These are phyloP conservation scores for Sordaria brevicollis DNA, from an alignment of 495 filamentous ascomycete species.

Conservation along the genomic window DNA sequence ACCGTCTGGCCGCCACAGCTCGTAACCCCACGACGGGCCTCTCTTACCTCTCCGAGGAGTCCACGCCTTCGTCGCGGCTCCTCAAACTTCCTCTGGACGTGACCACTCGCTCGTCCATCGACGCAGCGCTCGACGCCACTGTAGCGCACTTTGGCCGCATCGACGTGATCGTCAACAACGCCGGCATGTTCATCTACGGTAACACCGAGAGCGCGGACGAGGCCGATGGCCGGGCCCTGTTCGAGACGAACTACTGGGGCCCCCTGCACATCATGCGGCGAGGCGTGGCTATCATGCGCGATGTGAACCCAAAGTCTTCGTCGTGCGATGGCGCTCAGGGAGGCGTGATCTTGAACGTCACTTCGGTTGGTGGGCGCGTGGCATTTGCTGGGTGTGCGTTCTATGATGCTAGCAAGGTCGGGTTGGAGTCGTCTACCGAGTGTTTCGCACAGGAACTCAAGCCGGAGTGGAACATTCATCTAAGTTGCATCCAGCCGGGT, in stretches of 20 bases:
- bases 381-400: slow-evolving; percentile 37
- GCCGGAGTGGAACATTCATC: slow-evolving; percentile 41
- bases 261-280: slow-evolving; percentile 33
- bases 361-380: slow-evolving; percentile 39
- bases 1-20: slow-evolving; percentile 41
- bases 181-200: slow-evolving; percentile 38
- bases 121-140: slow-evolving; percentile 26
- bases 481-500: slow-evolving; percentile 40
- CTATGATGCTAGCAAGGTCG: slow-evolving; percentile 48
- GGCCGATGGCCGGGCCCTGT: slow-evolving; percentile 24
- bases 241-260: slow-evolving; percentile 49
- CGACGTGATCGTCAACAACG: slow-evolving; percentile 49
- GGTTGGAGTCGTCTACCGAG: slow-evolving; percentile 47
- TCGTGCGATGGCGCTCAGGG: slow-evolving; percentile 20
- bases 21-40: slow-evolving; percentile 24
- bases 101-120: slow-evolving; percentile 27
- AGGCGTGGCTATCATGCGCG: slow-evolving; percentile 38
- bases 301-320: slow-evolving; percentile 21
- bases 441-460: slow-evolving; percentile 38
- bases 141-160: slow-evolving; percentile 34
- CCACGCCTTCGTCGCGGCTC: slow-evolving; percentile 11
- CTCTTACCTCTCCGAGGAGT: slow-evolving; percentile 23
- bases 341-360: slow-evolving; percentile 44
- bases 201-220: slow-evolving; percentile 36
- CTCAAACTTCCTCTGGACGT: slow-evolving; percentile 40